phyloP scores from a whole-genome alignment of 2,329 filamentous ascomycete genomes.

The Beauveria medogensis region DNA sequence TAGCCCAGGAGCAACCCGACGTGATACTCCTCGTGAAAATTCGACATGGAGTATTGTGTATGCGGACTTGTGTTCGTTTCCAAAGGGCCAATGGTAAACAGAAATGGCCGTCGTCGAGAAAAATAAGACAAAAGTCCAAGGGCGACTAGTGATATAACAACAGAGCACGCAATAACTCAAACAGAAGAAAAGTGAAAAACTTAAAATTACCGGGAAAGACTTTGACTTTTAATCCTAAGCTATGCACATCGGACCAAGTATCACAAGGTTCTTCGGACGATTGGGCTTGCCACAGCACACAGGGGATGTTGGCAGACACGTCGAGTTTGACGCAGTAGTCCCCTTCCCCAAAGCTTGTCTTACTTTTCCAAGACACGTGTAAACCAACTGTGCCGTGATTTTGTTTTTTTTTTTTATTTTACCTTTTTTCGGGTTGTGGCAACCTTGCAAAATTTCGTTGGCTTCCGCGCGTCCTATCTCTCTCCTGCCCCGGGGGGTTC shows the following conservation, averaged over 20 bases:
- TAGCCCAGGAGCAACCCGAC: conserved; percentile 6
- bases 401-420: background rate
- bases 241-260: background rate
- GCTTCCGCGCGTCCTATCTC: background rate
- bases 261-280: background rate
- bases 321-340: background rate
- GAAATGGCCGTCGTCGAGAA: background rate
- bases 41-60: background rate
- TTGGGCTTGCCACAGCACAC: background rate
- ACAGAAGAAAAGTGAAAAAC: background rate
- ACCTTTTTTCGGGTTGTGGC: background rate
- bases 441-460: background rate
- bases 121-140: background rate
- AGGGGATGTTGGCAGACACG: background rate
- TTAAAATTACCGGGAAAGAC: background rate
- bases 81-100: background rate
- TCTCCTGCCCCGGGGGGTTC: background rate
- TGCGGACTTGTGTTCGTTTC: background rate
- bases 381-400: too few species aligned
- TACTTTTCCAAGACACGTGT: background rate
- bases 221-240: background rate
- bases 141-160: background rate
- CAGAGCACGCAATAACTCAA: background rate
- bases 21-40: conserved; percentile 1
- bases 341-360: background rate